Conservation (phyloP, 768 basidiomycete genomes). For the Mycena metata region DNA sequence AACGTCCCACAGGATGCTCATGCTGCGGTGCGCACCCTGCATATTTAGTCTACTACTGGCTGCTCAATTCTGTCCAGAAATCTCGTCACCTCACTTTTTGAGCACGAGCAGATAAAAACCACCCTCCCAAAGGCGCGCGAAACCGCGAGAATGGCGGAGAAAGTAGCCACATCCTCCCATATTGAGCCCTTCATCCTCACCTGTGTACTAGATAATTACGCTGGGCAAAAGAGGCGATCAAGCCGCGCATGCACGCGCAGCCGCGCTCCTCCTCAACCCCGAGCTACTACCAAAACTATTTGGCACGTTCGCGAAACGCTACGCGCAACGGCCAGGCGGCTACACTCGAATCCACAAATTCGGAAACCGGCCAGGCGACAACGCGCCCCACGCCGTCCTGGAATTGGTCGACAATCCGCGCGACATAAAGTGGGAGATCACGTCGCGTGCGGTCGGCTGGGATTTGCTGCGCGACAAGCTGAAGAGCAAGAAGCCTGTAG, state of each 20-base stretch:
- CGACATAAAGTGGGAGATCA: conserved; percentile 91
- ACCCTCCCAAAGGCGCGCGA: conserved; percentile 97
- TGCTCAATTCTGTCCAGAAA: conserved; percentile 67
- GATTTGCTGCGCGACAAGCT: conserved; percentile 77
- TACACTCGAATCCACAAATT: conserved; percentile 96
- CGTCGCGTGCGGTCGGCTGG: conserved; percentile 88
- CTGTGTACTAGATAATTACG: conserved; percentile 79
- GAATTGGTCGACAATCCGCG: conserved; percentile 95
- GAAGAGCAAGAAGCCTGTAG: conserved; percentile 55
- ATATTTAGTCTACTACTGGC: conserved; percentile 16
- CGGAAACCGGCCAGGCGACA: conserved; percentile 92
- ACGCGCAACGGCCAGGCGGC: conserved; percentile 86
- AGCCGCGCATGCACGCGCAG: conserved; percentile 77
- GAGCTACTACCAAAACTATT: conserved; percentile 87
- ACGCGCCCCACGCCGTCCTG: conserved; percentile 91
- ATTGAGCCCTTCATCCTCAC: background rate
- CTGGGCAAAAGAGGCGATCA: conserved; percentile 89
- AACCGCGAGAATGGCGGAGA: conserved; percentile 91
- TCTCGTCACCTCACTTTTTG: conserved; percentile 92
- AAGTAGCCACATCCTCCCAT: conserved; percentile 60
- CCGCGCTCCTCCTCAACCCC: conserved; percentile 83
- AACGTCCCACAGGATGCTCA: conserved; percentile 91
- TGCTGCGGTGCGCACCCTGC: conserved; percentile 79
- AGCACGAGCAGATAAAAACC: conserved; percentile 96
- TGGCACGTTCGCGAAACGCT: conserved; percentile 82